Base-by-base conservation (phyloP, 805 yeast species). In the Nakazawaea ernobii region DNA sequence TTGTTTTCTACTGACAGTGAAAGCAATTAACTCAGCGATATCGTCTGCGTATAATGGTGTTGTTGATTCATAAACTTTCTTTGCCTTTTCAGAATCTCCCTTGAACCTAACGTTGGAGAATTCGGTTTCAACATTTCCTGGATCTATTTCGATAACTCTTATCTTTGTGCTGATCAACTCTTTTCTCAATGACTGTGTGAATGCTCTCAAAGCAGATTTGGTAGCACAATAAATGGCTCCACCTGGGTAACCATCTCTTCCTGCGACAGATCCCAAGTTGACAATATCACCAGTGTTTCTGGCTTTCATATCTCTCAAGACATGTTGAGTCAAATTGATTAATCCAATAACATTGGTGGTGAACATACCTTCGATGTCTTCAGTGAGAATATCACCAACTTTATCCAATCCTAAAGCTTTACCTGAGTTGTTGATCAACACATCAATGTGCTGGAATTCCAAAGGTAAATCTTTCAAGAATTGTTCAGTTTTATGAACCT, bases 141-240 rank as follows among this genome's bases (percentile, higher is more conserved):
- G 89, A 45, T 81, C 84, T 37, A 82, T 69, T 60, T 80, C 83
- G 52, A 82, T 72, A 42, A 81, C 83, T 60, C 89, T 71, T 51
- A 82, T 78, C 46, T 76, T 77, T 17, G 95, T 85, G 64, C 74
- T 71, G 55, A 86, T 77, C 59, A 82, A 70, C 62, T 88, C 95
- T 62, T 84, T 85, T 63, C 96, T 77, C 58, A 81, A 68, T 1
- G 79, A 68, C 42, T 74, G 73, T 17, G 84, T 69, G 62, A 83
- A 82, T 2, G 82, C 68, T 59, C 60, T 77, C 50, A 82, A 71
- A 14, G 83, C 80, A 11, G 85, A 81, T 63, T 82, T 82, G 46
- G 86, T 77, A 15, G 87, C 75, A 63, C 87, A 82, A 65, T 82
- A 82, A 50, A 82, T 77, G n/a, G 80, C 74, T 39, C 87, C 88